Evolutionary conservation across 306 rosid species (phyloP), one percentile per base, ranked within the genome.

Genomic region (Vigna reflexopilosa): DNA sequence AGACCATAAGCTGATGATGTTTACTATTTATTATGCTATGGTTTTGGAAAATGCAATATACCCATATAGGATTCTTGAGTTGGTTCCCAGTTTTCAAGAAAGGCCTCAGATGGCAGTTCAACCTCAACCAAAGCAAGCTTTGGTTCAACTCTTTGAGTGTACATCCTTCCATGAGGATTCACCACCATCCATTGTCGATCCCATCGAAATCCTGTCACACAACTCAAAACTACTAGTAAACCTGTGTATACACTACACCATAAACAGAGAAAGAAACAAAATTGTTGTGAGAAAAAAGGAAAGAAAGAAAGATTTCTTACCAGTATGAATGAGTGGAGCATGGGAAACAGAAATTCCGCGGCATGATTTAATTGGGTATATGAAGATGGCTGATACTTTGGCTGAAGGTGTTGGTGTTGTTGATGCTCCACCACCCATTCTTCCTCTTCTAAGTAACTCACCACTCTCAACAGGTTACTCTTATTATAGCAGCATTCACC

Each of bases 111-210:
- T 44, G 97, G 94, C 38, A 94, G 73, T 64, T 94, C 81, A 48
- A 77, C 85, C 22, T 83, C 67, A 78, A 92, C 90, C 34, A 94
- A 86, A 77, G 98, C 91, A 77, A 94, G 94, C 84, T 77, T 92
- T 36, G 98, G 97, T 77, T 90, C 94, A 84, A 86, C 91, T 81
- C 97, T 85, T 70, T 94, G 98, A 48, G 96, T 90, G 78, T 56
- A 88, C 42, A 86, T 94, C 77, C 94, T 86, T 20, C 97, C 96
- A 70, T 84, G 87, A 48, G 75, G 48, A 82, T 89, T 94, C 66
- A 94, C 90, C 24, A 94, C 83, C 82, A 94, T 15, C 98, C 97
- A 94, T 24, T 94, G 88, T 44, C 98, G 82, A 77, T 92, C 98
- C 96, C 96, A 94, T 68, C 84, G 77, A 83, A 92, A 78, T 70